Evolutionary conservation across 2,329 filamentous ascomycete species (phyloP).

Genomic region (Colletotrichum tofieldiae): DNA sequence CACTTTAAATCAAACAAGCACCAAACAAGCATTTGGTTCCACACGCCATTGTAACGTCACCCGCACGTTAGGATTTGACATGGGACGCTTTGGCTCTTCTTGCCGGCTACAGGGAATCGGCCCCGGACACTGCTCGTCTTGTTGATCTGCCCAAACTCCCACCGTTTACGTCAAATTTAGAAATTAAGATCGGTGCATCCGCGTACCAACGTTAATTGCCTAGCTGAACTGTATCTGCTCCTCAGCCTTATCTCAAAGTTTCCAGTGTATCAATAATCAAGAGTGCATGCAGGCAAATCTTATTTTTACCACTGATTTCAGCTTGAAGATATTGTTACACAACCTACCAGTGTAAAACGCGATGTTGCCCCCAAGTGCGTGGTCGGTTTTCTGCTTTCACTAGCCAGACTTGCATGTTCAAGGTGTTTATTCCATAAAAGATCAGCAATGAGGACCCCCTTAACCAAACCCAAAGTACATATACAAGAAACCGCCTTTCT

Average conservation of each 20-base stretch:
- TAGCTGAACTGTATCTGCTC: too few species aligned
- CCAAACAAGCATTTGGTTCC: not conserved
- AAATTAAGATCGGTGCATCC: not conserved
- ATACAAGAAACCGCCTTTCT: not conserved
- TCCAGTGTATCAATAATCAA: too few species aligned
- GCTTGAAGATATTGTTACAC: too few species aligned
- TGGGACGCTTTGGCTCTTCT: not conserved
- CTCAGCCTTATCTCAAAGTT: too few species aligned
- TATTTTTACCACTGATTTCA: too few species aligned
- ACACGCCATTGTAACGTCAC: not conserved
- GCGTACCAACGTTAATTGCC: not conserved
- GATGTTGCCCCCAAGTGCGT: too few species aligned
- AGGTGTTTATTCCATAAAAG: too few species aligned
- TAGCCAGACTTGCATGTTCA: too few species aligned
- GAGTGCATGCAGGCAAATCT: too few species aligned
- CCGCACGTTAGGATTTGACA: not conserved
- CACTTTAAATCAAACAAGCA: constrained; percentile 1
- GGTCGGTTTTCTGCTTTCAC: too few species aligned
- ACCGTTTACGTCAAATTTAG: not conserved
- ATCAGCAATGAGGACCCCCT: too few species aligned
- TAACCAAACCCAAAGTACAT: not conserved
- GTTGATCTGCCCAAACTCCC: not conserved
- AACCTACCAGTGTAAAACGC: too few species aligned
- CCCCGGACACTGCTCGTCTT: not conserved
- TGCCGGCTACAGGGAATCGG: not conserved